Conservation (phyloP, 352 stramenopile species). For the Phytophthora cryptogea region DNA sequence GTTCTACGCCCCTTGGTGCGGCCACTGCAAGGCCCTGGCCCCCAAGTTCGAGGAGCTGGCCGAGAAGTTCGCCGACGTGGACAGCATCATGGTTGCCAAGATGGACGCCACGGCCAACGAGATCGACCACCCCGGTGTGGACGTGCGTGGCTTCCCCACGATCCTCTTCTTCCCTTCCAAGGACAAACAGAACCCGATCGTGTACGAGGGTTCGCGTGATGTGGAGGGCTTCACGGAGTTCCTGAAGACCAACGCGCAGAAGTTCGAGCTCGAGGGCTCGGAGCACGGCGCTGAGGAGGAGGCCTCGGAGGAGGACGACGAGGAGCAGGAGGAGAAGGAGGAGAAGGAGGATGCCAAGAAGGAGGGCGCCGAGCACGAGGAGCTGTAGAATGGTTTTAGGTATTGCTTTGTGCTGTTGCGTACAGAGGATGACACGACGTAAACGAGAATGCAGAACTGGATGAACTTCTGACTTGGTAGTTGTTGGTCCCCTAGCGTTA, state of each 20-base stretch:
- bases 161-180: conserved; percentile 95
- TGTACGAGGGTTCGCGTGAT: conserved; percentile 86
- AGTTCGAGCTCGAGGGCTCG: conserved; percentile 73
- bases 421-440: conserved; percentile 31
- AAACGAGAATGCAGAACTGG: conserved; percentile 29
- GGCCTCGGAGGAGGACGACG: conserved; percentile 16
- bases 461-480: conserved; percentile 10
- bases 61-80: conserved; percentile 87
- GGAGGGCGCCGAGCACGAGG: conserved; percentile 59
- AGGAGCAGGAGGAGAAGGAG: conserved; percentile 17
- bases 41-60: conserved; percentile 92
- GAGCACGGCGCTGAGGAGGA: conserved; percentile 55
- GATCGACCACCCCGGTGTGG: conserved; percentile 89
- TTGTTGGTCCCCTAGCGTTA: neutral
- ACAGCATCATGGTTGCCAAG: conserved; percentile 94
- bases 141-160: conserved; percentile 94
- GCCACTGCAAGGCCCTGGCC: conserved; percentile 92
- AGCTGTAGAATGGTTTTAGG: conserved; percentile 40
- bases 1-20: conserved; percentile 93
- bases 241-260: conserved; percentile 88
- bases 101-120: conserved; percentile 97
- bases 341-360: conserved; percentile 16
- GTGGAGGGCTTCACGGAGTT: conserved; percentile 86
- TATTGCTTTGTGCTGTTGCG: conserved; percentile 28
- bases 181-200: conserved; percentile 85